Evolutionary conservation across 1,139 yeast genomes (phyloP).

Genomic region (Kurtzmaniella quercitrusa): DNA sequence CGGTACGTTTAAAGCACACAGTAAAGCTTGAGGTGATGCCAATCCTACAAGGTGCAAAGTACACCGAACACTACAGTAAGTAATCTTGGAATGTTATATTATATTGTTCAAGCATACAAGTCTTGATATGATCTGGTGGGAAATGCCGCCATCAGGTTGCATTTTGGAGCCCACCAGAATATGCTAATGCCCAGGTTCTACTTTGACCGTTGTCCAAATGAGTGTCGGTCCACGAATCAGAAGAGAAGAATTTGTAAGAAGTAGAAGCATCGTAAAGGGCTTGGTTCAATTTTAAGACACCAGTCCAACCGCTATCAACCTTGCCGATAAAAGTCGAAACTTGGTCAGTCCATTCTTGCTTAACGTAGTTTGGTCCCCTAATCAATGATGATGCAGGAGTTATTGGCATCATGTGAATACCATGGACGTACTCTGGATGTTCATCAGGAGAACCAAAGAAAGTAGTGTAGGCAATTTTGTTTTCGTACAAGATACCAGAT

Average conservation of each 20-base stretch:
- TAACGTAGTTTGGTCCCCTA: constrained; percentile 14
- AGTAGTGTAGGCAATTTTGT: constrained; percentile 88
- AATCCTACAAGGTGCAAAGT: no score
- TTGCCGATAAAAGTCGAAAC: constrained; percentile 10
- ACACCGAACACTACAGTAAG: no score
- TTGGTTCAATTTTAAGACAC: constrained; percentile 18
- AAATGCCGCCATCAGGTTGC: not conserved
- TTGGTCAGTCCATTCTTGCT: constrained; percentile 17
- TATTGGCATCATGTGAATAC: constrained; percentile 20
- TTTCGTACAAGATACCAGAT: constrained; percentile 77
- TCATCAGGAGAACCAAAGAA: constrained; percentile 54
- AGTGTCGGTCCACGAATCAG: constrained; percentile 9
- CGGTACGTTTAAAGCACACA: no score
- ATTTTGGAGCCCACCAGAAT: constrained; percentile 13
- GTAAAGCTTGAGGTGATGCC: no score
- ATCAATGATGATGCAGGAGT: constrained; percentile 16
- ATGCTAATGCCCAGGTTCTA: constrained; percentile 22
- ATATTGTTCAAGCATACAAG: not conserved
- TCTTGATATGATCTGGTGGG: not conserved
- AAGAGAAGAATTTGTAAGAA: constrained; percentile 15
- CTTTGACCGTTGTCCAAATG: constrained; percentile 20
- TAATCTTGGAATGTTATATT: no score
- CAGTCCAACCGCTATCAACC: constrained; percentile 18
- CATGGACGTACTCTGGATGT: constrained; percentile 15
- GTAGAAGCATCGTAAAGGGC: constrained; percentile 17